Conservation (phyloP, 768 basidiomycete genomes). For the Tylopilus sp. region DNA sequence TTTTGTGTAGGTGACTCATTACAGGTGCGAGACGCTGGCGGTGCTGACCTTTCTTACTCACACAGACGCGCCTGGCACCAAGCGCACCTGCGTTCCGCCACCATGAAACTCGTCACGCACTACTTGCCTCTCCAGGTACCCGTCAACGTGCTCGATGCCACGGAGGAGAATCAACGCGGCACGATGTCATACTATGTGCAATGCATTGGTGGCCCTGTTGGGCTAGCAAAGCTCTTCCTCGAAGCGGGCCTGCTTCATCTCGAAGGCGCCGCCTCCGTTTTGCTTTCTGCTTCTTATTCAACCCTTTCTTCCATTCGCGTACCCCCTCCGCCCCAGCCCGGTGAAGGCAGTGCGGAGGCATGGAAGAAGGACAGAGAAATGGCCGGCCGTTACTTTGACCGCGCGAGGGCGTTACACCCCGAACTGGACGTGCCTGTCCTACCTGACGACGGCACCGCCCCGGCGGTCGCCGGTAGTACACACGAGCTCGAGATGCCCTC, state of each 20-base stretch:
- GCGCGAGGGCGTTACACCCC: conserved; percentile 57
- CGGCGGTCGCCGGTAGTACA: conserved; percentile 21
- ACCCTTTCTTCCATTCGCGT: conserved; percentile 77
- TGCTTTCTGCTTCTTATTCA: conserved; percentile 71
- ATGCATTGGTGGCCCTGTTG: conserved; percentile 61
- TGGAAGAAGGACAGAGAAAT: conserved; percentile 75
- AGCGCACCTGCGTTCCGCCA: conserved; percentile 68
- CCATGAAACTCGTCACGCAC: conserved; percentile 72
- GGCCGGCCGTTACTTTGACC: conserved; percentile 70
- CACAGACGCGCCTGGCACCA: conserved; percentile 79
- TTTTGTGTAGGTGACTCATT: conserved; percentile 54
- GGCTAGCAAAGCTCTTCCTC: conserved; percentile 71
- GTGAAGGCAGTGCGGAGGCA: conserved; percentile 60
- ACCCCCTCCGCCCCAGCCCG: conserved; percentile 46
- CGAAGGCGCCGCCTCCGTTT: conserved; percentile 72
- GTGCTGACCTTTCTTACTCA: neutral
- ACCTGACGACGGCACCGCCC: conserved; percentile 42
- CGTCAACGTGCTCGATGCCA: conserved; percentile 29
- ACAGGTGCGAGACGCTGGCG: neutral
- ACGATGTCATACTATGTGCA: conserved; percentile 60
- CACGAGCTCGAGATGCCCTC: conserved; percentile 67
- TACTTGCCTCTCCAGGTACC: conserved; percentile 61
- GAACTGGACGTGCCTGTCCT: conserved; percentile 67
- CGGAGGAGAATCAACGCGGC: conserved; percentile 45
- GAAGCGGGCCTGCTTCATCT: conserved; percentile 77